Percentiles rank a stretch among this genome's conserved stretches.
phyloP scores from a whole-genome alignment of 148 eudicot species.

The Vaccinium myrtillus region DNA sequence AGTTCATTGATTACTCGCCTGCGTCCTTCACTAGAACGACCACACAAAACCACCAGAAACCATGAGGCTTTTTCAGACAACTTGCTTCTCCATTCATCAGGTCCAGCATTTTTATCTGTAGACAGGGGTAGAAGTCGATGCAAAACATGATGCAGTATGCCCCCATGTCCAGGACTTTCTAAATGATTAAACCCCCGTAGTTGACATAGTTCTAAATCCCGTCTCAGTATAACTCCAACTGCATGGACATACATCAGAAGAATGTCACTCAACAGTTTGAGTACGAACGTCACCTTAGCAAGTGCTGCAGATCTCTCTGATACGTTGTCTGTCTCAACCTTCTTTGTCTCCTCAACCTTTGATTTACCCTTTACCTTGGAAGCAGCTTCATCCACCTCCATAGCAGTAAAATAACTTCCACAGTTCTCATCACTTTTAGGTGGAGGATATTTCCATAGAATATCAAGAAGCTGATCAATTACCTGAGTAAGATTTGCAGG shows the following conservation, averaged over 20 bases:
- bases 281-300: slow-evolving; percentile 87
- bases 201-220: slow-evolving; percentile 79
- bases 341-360: slow-evolving; percentile 73
- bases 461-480: slow-evolving; percentile 86
- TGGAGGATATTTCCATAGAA: slow-evolving; percentile 67
- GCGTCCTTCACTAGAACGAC: slow-evolving; percentile 96
- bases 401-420: slow-evolving; percentile 40
- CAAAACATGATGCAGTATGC: slow-evolving; percentile 81
- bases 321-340: slow-evolving; percentile 43
- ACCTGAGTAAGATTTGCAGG: slow-evolving; percentile 86
- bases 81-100: slow-evolving; percentile 73
- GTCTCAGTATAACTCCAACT: slow-evolving; percentile 69
- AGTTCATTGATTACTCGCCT: slow-evolving; percentile 85
- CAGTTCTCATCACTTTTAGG: slow-evolving; percentile 41
- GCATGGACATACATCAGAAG: slow-evolving; percentile 93
- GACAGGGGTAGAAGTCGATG: slow-evolving; percentile 69
- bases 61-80: slow-evolving; percentile 96
- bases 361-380: slow-evolving; percentile 77
- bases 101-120: slow-evolving; percentile 55
- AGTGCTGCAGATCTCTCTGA: slow-evolving; percentile 76
- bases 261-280: slow-evolving; percentile 87
- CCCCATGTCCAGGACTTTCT: slow-evolving; percentile 58
- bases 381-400: slow-evolving; percentile 80
- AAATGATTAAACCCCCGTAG: slow-evolving; percentile 45
- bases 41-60: slow-evolving; percentile 93